Evolutionary conservation across 2,329 filamentous ascomycete genomes (phyloP).

Genomic region (Fusarium phyllophilum): DNA sequence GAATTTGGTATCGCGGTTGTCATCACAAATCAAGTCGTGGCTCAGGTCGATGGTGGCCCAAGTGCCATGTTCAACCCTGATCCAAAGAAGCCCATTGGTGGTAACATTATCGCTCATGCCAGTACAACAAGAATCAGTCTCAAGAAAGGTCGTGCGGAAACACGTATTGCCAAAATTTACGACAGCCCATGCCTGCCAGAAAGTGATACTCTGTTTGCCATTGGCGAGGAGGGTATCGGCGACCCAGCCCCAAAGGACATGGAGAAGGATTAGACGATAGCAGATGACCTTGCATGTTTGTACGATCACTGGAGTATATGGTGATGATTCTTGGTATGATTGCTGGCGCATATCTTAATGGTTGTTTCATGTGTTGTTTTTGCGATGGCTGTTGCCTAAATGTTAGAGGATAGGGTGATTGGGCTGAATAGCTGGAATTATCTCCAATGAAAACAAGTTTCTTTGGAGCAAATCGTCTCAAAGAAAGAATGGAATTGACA

Average conservation of each 20-base stretch:
- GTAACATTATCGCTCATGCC: conserved; percentile 98
- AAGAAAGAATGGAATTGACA: background rate
- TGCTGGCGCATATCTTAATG: conserved; percentile 46
- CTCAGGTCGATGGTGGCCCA: conserved; percentile 95
- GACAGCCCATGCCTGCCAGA: conserved; percentile 97
- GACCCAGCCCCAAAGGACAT: conserved; percentile 95
- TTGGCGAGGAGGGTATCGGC: conserved; percentile 95
- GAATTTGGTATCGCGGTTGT: conserved; percentile 97
- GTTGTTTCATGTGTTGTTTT: conserved; percentile 15
- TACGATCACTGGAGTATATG: conserved; percentile 37
- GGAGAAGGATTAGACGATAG: conserved; percentile 74
- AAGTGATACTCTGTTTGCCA: conserved; percentile 95
- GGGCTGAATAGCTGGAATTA: background rate
- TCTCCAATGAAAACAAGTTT: background rate
- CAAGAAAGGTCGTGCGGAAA: conserved; percentile 96
- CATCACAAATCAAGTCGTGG: conserved; percentile 98
- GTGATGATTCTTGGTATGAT: conserved; percentile 41
- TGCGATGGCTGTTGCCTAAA: conserved; percentile 1
- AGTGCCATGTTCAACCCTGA: conserved; percentile 99
- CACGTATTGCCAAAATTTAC: conserved; percentile 98
- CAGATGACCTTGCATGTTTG: conserved; percentile 15
- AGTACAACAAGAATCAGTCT: conserved; percentile 94
- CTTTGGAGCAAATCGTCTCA: background rate
- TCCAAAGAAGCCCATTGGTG: conserved; percentile 98
- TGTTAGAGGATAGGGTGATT: conserved; percentile 1